Conservation (phyloP, 2,329 filamentous ascomycete species). For the Herpotrichia juniperi region DNA sequence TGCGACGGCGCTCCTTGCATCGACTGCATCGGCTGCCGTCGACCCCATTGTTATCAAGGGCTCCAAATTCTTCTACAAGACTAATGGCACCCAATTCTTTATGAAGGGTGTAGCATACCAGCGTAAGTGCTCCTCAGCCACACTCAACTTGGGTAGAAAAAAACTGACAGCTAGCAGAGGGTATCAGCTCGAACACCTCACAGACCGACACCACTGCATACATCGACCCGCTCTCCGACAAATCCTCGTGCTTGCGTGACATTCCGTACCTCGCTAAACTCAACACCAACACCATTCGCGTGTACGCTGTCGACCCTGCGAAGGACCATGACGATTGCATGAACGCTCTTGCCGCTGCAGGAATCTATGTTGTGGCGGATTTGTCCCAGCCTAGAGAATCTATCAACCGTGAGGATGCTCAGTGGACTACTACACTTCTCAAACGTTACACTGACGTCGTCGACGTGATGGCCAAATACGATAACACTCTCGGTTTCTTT, state of each 20-base stretch:
- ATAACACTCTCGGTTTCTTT: constrained; percentile 96
- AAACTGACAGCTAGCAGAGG: constrained; percentile 54
- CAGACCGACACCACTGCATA: constrained; percentile 65
- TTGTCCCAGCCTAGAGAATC: constrained; percentile 80
- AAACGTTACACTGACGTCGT: constrained; percentile 83
- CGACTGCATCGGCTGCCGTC: constrained; percentile 59
- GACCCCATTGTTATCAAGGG: constrained; percentile 76
- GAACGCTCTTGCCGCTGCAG: constrained; percentile 77
- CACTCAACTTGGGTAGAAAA: background rate
- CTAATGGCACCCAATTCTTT: constrained; percentile 79
- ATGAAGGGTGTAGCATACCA: constrained; percentile 97
- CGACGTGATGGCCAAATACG: constrained; percentile 80
- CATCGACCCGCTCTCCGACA: constrained; percentile 81
- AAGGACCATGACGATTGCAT: constrained; percentile 84
- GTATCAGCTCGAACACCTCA: constrained; percentile 60
- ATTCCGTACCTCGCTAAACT: constrained; percentile 80
- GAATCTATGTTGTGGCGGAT: constrained; percentile 96
- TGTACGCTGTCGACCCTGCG: constrained; percentile 87
- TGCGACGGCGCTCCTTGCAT: constrained; percentile 59
- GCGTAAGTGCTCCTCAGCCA: constrained; percentile 46
- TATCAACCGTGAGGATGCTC: constrained; percentile 80
- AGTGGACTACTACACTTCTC: constrained; percentile 81
- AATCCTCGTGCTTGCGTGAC: constrained; percentile 77
- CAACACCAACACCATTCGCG: constrained; percentile 90
- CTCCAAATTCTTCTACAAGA: constrained; percentile 88